Conservation (phyloP, 1,284 basidiomycete genomes). For the Pyrrhoderma lamaoense region DNA sequence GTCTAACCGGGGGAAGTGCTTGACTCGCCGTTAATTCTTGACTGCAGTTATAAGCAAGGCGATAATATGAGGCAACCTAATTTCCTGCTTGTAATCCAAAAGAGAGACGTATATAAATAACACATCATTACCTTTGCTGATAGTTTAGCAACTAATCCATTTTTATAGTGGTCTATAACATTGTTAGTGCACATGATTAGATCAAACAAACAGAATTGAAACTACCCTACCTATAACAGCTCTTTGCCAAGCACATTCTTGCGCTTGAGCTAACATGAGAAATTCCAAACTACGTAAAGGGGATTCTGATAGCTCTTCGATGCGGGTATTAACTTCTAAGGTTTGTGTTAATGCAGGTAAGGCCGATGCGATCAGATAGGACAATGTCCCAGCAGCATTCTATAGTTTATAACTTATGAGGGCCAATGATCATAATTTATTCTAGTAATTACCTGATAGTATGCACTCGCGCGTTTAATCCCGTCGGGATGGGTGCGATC, state of each 20-base stretch:
- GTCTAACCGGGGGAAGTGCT: slow-evolving; percentile 47
- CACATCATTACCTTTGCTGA: slow-evolving; percentile 52
- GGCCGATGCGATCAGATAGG: slow-evolving; percentile 52
- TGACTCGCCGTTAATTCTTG: slow-evolving; percentile 36
- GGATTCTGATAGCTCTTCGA: slow-evolving; percentile 57
- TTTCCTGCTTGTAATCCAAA: background rate
- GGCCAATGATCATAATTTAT: background rate
- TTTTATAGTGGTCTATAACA: slow-evolving; percentile 66
- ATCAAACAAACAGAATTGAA: slow-evolving; percentile 7
- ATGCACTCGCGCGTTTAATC: slow-evolving; percentile 64
- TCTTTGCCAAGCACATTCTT: slow-evolving; percentile 96
- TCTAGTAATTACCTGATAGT: slow-evolving; percentile 70
- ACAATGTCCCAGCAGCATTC: slow-evolving; percentile 73
- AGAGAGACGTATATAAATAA: background rate
- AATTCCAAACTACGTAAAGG: slow-evolving; percentile 63
- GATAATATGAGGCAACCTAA: slow-evolving; percentile 66
- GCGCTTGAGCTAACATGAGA: slow-evolving; percentile 90
- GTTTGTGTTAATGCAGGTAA: slow-evolving; percentile 51
- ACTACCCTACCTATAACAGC: slow-evolving; percentile 66
- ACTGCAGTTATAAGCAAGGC: slow-evolving; percentile 44
- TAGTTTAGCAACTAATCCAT: slow-evolving; percentile 81
- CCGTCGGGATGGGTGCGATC: slow-evolving; percentile 70
- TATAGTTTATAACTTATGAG: slow-evolving; percentile 26
- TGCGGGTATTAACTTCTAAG: slow-evolving; percentile 44
- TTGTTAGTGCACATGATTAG: slow-evolving; percentile 2